These are phyloP conservation scores for Ehretia macrophylla DNA, from an alignment of 257 asterid genomes.

Conservation along the genomic window DNA sequence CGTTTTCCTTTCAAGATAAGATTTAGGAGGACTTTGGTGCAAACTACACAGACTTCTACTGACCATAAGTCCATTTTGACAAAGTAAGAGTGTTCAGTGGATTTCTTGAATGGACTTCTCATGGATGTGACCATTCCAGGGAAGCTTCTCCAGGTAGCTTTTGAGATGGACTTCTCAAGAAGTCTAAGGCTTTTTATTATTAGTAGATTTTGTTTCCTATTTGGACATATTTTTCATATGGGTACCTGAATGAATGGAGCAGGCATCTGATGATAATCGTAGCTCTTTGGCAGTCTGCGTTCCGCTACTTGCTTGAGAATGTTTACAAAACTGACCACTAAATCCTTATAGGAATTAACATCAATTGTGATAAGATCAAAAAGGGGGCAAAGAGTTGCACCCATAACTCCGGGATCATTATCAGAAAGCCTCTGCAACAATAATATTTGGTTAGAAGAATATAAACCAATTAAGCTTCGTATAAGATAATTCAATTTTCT, in stretches of 20 bases:
- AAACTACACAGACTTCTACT: no score
- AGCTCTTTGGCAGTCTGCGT: slow-evolving; percentile 87
- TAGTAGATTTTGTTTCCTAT: no score
- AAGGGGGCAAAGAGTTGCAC: slow-evolving; percentile 93
- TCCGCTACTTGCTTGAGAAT: slow-evolving; percentile 97
- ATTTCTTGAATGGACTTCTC: no score
- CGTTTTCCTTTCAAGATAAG: no score
- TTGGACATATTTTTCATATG: background rate
- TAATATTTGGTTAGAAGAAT: slow-evolving; percentile 10
- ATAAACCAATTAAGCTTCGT: no score
- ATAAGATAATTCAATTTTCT: background rate
- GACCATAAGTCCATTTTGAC: background rate
- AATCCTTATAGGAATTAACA: slow-evolving; percentile 73
- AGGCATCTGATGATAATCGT: slow-evolving; percentile 98
- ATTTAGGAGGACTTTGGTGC: no score
- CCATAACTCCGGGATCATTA: slow-evolving; percentile 99
- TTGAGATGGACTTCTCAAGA: no score
- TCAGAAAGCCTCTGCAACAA: slow-evolving; percentile 82
- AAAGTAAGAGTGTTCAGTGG: background rate
- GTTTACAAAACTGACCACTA: slow-evolving; percentile 84
- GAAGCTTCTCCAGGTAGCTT: no score
- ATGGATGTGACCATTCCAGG: no score
- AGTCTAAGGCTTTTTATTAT: no score
- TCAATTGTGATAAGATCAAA: slow-evolving; percentile 74
- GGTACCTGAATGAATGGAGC: slow-evolving; percentile 95